A percentile compares a stretch with the other conserved stretches of the same genome.
Evolutionary conservation across 1,139 yeast genomes (phyloP).

Genomic region (Debaryomycetaceae sp.): DNA sequence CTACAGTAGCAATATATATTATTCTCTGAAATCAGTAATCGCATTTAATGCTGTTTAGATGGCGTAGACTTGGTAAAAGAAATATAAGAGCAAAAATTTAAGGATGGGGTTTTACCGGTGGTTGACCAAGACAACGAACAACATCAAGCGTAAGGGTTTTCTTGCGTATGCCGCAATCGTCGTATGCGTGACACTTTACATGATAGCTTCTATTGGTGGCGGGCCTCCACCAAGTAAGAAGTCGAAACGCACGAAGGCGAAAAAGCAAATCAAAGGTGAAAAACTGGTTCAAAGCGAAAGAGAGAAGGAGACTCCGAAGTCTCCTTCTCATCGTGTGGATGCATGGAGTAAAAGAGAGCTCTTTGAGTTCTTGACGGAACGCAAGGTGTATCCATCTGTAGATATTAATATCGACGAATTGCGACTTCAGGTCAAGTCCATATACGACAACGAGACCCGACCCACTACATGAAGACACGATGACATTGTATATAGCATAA

Average conservation of each 20-base stretch:
- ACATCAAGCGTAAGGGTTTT: constrained; percentile 32
- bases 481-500: no score
- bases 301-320: constrained; percentile 2
- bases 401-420: constrained; percentile 16
- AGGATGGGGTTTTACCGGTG: constrained; percentile 4
- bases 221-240: background rate
- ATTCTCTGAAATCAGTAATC: no score
- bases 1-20: no score
- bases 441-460: constrained; percentile 6
- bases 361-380: constrained; percentile 15
- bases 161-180: constrained; percentile 33
- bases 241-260: constrained; percentile 1
- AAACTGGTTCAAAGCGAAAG: constrained; percentile 3
- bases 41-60: no score
- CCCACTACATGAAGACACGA: no score
- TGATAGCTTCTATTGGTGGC: constrained; percentile 32
- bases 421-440: constrained; percentile 11
- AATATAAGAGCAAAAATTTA: no score
- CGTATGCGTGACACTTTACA: constrained; percentile 30
- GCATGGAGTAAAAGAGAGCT: constrained; percentile 20
- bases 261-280: background rate
- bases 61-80: no score
- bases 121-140: constrained; percentile 2
- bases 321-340: constrained; percentile 9
- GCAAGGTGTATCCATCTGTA: constrained; percentile 17